Conservation (phyloP, 352 stramenopile species). For the Phytophthora europaea region DNA sequence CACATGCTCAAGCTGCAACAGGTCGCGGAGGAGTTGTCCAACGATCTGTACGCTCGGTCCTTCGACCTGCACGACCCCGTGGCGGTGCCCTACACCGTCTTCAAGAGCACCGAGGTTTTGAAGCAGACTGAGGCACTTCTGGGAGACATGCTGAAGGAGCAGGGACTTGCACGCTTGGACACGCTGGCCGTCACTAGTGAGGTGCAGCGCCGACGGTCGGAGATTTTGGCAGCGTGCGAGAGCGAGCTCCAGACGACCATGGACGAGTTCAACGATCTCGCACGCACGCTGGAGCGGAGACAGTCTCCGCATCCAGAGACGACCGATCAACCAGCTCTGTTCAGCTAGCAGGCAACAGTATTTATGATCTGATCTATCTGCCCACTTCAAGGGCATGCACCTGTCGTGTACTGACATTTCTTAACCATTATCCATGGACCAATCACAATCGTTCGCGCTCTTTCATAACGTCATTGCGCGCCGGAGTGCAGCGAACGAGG, state of each 20-base stretch:
- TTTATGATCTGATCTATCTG: conserved; percentile 7
- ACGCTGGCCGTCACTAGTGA: conserved; percentile 46
- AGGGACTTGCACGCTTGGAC: conserved; percentile 42
- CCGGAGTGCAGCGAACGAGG: neutral
- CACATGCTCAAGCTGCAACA: conserved; percentile 55
- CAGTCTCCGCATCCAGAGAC: conserved; percentile 15
- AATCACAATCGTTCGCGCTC: conserved; percentile 48
- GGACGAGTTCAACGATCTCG: conserved; percentile 69
- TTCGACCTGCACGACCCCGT: conserved; percentile 32
- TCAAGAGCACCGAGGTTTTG: conserved; percentile 63
- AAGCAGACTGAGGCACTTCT: conserved; percentile 66
- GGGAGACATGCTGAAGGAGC: conserved; percentile 56
- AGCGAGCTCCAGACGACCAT: conserved; percentile 66
- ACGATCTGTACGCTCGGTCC: conserved; percentile 30
- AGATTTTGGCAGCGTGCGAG: conserved; percentile 75
- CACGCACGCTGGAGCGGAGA: conserved; percentile 40
- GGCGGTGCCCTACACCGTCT: conserved; percentile 34
- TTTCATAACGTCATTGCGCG: conserved; percentile 27
- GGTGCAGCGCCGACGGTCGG: conserved; percentile 54
- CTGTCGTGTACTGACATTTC: conserved; percentile 2
- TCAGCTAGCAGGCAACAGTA: conserved; percentile 20
- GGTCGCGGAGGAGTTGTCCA: conserved; percentile 36
- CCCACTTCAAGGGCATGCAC: conserved; percentile 2
- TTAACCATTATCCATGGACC: conserved; percentile 25
- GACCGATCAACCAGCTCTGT: neutral